Evolutionary conservation across 2,329 filamentous ascomycete species (phyloP).

Genomic region (Didymella segeticola): DNA sequence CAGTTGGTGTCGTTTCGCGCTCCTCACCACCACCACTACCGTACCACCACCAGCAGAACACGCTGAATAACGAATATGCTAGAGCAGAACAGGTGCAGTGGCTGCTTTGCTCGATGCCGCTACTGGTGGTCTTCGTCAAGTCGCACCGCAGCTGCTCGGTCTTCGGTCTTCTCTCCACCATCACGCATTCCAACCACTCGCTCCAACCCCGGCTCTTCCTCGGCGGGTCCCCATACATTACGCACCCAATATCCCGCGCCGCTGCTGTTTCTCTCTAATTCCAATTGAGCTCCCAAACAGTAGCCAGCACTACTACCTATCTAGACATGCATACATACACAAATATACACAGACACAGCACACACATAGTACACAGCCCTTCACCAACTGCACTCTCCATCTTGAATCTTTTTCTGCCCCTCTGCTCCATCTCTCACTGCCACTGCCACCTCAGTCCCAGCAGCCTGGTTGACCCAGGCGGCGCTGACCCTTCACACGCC

Average conservation of each 20-base stretch:
- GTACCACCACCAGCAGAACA: no score
- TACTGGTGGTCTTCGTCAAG: not conserved
- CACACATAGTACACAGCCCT: no score
- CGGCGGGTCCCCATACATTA: conserved; percentile 16
- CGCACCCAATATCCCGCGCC: not conserved
- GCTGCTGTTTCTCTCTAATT: conserved; percentile 18
- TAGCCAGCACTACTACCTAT: not conserved
- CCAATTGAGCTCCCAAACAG: not conserved
- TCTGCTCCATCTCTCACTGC: no score
- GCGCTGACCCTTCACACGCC: conserved; percentile 13
- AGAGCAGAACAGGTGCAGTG: no score
- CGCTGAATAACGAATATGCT: no score
- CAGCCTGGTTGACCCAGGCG: conserved; percentile 6
- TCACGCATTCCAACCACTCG: conserved; percentile 17
- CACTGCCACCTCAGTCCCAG: conserved; percentile 15
- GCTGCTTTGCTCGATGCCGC: no score
- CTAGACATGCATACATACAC: no score
- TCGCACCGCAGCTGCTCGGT: conserved; percentile 18
- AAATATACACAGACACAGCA: no score
- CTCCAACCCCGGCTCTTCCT: conserved; percentile 22
- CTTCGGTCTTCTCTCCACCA: conserved; percentile 14
- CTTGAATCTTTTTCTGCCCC: conserved; percentile 7
- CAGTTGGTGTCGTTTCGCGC: not conserved
- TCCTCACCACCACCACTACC: no score
- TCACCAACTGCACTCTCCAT: not conserved